Conservation (phyloP, 164 flowering plant species). For the Vitis amurensis region DNA sequence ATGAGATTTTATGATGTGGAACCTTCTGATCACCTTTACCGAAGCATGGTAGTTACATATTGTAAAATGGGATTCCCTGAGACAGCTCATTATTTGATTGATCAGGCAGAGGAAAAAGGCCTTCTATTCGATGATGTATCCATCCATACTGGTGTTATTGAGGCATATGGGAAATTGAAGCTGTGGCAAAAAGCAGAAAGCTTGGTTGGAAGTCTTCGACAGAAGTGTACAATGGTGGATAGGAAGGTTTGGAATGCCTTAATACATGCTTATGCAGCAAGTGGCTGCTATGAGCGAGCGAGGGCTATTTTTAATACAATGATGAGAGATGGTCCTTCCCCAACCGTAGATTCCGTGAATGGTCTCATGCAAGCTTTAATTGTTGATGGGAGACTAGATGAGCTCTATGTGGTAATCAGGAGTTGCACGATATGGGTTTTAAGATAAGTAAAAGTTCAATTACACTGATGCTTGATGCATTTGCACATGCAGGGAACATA, state of each 20-base stretch:
- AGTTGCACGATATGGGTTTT: constrained; percentile 94
- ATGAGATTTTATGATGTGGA: no score
- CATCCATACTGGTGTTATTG: constrained; percentile 54
- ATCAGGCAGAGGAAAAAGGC: constrained; percentile 56
- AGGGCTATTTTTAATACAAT: constrained; percentile 85
- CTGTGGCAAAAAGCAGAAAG: constrained; percentile 78
- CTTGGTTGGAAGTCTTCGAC: constrained; percentile 60
- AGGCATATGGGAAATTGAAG: constrained; percentile 71
- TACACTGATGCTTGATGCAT: constrained; percentile 90
- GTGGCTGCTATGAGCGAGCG: constrained; percentile 90
- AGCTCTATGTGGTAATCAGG: constrained; percentile 88
- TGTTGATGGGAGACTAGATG: constrained; percentile 78
- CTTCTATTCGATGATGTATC: constrained; percentile 36
- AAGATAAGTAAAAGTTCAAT: constrained; percentile 88
- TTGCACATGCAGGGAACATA: constrained; percentile 69
- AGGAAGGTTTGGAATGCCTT: constrained; percentile 86
- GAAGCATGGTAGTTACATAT: constrained; percentile 46
- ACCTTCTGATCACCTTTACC: no score
- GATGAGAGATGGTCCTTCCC: constrained; percentile 92
- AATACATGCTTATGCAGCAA: constrained; percentile 79
- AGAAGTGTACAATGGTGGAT: constrained; percentile 42
- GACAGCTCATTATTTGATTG: constrained; percentile 69
- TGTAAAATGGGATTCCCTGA: constrained; percentile 86
- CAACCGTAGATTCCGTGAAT: constrained; percentile 80
- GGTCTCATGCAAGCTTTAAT: no score